These are phyloP conservation scores for Blastobotrys malaysiensis DNA, from an alignment of 1,139 yeast genomes.

Conservation along the genomic window DNA sequence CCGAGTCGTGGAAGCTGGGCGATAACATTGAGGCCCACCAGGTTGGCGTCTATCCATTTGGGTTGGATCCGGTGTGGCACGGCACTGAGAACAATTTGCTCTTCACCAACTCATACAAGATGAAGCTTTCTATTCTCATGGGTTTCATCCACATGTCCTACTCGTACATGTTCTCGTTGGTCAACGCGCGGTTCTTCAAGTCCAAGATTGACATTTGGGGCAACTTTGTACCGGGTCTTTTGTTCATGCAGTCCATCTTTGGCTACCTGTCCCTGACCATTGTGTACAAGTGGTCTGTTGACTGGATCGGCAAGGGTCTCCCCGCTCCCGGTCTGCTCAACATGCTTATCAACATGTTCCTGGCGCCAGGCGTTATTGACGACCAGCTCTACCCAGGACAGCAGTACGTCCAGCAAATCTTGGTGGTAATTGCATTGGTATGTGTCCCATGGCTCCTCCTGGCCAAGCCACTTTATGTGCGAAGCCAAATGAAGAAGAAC, in stretches of 20 bases:
- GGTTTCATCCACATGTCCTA: conserved; percentile 95
- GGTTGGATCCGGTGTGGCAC: conserved; percentile 95
- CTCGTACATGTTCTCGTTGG: conserved; percentile 77
- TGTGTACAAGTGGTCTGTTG: conserved; percentile 89
- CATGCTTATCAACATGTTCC: conserved; percentile 93
- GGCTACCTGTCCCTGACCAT: conserved; percentile 84
- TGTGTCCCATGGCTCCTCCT: conserved; percentile 95
- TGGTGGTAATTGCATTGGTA: conserved; percentile 69
- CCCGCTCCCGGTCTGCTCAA: conserved; percentile 92
- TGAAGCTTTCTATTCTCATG: conserved; percentile 92
- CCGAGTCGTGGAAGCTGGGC: conserved; percentile 57
- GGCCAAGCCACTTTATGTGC: conserved; percentile 77
- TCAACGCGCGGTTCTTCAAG: conserved; percentile 67
- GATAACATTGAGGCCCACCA: conserved; percentile 59
- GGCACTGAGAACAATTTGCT: conserved; percentile 88
- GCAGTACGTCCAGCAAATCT: conserved; percentile 64
- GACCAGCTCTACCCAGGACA: conserved; percentile 84
- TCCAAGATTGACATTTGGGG: conserved; percentile 84
- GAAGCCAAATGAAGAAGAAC: conserved; percentile 37
- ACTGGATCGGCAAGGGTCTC: conserved; percentile 71
- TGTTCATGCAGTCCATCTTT: conserved; percentile 93
- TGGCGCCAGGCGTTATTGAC: conserved; percentile 85
- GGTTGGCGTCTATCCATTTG: conserved; percentile 71
- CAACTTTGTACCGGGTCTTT: conserved; percentile 86
- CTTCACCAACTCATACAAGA: conserved; percentile 90